Evolutionary conservation across 1,284 basidiomycete genomes (phyloP), one percentile per base, ranked within the genome.

Genomic region (Vanrija sp.): DNA sequence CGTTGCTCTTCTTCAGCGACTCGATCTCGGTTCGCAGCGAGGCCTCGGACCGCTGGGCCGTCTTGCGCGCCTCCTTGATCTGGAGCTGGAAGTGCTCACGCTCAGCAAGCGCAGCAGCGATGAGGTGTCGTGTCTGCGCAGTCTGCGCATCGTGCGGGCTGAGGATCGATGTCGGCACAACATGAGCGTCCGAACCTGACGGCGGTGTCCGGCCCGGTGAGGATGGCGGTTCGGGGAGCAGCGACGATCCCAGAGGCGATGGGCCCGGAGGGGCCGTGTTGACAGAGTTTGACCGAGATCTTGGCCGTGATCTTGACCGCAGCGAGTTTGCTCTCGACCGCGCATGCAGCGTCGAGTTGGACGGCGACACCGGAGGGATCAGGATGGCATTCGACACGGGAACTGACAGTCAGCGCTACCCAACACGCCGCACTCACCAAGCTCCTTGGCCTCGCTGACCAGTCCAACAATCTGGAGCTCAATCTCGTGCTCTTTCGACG

Each of bases 401-500:
- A n/a, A 43, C 51, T 57, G 38, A 1, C 35, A 23, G 43, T 59
- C 25, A 57, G 55, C 39, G n/a, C 4, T 2, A 3, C 8, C n/a
- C 18, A 19, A n/a, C 5, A 10, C 6, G 14, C 8, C 9, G 23
- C 18, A 57, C 67, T 55, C 23, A 66, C 66, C 59, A 18, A 63
- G 14, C 37, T 68, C 65, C 25, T 59, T 57, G 37, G 62, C 59
- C 39, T 68, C 67, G 27, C 63, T 61, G 4, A 63, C 46, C 39
- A 71, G 54, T 3, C 73, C 75, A 10, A 76, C 68, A 14, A 76
- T 72, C 51, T 71, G 67, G 45, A 76, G 59, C 60, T 76, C 75
- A 27, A 76, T 66, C 55, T 76, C 72, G 54, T 76, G 75, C 56
- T 76, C 75, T 49, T 72, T 69, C 6, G 68, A 69, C 1, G 75